Evolutionary conservation across 805 yeast genomes (phyloP).

Genomic region (Metschnikowia kunwiensis): DNA sequence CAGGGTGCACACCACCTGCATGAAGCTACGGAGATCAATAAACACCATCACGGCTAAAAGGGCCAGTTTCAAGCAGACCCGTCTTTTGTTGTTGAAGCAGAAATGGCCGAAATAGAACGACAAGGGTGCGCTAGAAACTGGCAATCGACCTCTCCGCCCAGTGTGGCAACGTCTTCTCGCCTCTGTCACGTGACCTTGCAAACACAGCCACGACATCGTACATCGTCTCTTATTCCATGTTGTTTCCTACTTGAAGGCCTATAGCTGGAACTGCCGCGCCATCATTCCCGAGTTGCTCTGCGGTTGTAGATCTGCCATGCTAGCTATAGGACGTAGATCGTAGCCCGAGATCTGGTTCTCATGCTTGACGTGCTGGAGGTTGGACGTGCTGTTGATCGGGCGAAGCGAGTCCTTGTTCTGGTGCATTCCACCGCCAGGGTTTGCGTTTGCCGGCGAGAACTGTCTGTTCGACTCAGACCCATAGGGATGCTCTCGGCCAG

Average conservation of each 20-base stretch:
- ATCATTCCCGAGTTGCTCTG: conserved; percentile 8
- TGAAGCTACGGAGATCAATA: too few relatives aligned
- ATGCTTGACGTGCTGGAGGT: conserved; percentile 23
- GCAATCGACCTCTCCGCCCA: too few relatives aligned
- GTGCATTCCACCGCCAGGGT: conserved; percentile 3
- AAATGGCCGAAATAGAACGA: too few relatives aligned
- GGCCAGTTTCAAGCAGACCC: too few relatives aligned
- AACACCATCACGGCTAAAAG: too few relatives aligned
- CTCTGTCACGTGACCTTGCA: too few relatives aligned
- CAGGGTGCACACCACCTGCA: too few relatives aligned
- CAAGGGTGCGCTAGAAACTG: too few relatives aligned
- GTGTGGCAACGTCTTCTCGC: too few relatives aligned
- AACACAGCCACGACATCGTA: too few relatives aligned
- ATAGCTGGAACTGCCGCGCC: conserved; percentile 13
- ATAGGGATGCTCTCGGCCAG: conserved; percentile 11
- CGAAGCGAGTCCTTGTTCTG: conserved; percentile 20
- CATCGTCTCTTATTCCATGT: too few relatives aligned
- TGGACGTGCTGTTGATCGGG: conserved; percentile 33
- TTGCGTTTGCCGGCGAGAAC: conserved; percentile 6
- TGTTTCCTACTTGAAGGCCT: neutral
- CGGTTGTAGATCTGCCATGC: conserved; percentile 20
- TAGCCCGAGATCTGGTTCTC: conserved; percentile 4
- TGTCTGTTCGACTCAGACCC: conserved; percentile 8
- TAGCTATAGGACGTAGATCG: conserved; percentile 17
- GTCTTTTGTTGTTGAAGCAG: too few relatives aligned